A percentile compares a stretch with the other conserved stretches of the same genome.
phyloP scores from a whole-genome alignment of 2,329 filamentous ascomycete genomes.

The Colletotrichum sojae region DNA sequence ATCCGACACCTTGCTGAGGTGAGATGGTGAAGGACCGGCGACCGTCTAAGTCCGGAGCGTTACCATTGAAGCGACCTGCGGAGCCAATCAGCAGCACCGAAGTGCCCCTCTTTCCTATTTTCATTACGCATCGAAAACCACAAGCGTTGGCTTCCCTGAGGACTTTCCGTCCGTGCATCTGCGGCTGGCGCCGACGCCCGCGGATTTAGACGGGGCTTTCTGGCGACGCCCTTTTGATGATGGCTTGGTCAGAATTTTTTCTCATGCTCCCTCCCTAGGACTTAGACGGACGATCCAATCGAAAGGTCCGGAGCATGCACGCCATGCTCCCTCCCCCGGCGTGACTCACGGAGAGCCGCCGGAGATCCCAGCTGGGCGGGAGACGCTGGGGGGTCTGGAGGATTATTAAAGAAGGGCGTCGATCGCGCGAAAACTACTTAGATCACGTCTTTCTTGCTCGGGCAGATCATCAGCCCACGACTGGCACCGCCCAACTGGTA shows the following conservation, averaged over 20 bases:
- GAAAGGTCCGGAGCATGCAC: not conserved
- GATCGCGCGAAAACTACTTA: not conserved
- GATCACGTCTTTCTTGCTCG: constrained; percentile 13
- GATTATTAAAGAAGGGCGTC: constrained; percentile 7
- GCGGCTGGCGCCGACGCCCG: constrained; percentile 32
- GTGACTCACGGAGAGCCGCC: constrained; percentile 9
- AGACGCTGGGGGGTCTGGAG: not conserved
- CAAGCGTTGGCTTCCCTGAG: not conserved
- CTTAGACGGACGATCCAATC: constrained; percentile 7
- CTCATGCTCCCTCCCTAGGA: not conserved
- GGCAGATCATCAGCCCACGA: not conserved
- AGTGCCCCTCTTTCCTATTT: not conserved
- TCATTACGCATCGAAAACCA: constrained; percentile 14
- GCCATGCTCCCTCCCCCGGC: constrained; percentile 9
- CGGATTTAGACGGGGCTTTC: constrained; percentile 24
- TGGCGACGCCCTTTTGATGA: not conserved
- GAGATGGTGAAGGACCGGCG: not conserved
- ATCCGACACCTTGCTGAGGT: not conserved
- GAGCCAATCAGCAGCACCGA: not conserved
- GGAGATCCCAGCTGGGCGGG: not conserved
- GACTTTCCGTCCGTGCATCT: not conserved
- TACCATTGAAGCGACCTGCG: not conserved
- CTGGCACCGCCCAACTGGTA: not conserved
- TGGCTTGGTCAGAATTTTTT: constrained; percentile 1
- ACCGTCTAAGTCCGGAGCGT: constrained; percentile 18